A percentile compares a stretch with the other conserved stretches of the same genome.
These are phyloP conservation scores for Penicillium nordicum DNA, from an alignment of 2,329 filamentous ascomycete genomes.

Conservation along the genomic window DNA sequence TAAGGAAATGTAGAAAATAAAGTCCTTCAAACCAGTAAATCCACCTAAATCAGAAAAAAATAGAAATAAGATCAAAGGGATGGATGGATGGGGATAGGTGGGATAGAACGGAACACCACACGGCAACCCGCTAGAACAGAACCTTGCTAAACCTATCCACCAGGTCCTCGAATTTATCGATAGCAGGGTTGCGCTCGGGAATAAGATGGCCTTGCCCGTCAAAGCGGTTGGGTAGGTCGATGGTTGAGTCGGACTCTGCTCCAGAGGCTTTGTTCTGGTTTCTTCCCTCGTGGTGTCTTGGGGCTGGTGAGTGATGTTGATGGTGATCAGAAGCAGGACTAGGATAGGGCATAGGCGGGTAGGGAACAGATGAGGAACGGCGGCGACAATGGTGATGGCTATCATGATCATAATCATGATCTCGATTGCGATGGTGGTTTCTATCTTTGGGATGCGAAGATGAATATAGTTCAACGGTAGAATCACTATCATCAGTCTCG, in stretches of 20 bases:
- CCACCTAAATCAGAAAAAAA: neutral
- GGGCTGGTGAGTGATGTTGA: neutral
- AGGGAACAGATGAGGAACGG: conserved; percentile 25
- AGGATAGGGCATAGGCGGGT: conserved; percentile 12
- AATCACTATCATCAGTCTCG: conserved; percentile 44
- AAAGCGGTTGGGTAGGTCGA: conserved; percentile 45
- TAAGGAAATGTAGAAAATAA: neutral
- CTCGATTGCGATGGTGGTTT: neutral
- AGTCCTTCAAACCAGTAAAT: neutral
- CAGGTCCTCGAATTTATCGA: conserved; percentile 36
- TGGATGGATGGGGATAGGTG: neutral
- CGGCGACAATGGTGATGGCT: conserved; percentile 19
- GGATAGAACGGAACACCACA: neutral
- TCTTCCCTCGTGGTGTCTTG: neutral
- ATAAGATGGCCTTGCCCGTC: conserved; percentile 41
- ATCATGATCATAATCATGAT: neutral
- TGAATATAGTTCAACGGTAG: conserved; percentile 27
- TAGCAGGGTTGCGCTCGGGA: conserved; percentile 32
- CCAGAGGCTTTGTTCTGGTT: conserved; percentile 11
- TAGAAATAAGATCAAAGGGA: neutral
- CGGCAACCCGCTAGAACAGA: conserved; percentile 18
- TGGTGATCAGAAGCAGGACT: conserved; percentile 4
- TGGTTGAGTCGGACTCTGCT: conserved; percentile 43
- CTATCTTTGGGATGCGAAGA: conserved; percentile 9
- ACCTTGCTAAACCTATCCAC: conserved; percentile 30